Evolutionary conservation across 2,329 filamentous ascomycete genomes (phyloP).

Genomic region (Trichoderma sp.): DNA sequence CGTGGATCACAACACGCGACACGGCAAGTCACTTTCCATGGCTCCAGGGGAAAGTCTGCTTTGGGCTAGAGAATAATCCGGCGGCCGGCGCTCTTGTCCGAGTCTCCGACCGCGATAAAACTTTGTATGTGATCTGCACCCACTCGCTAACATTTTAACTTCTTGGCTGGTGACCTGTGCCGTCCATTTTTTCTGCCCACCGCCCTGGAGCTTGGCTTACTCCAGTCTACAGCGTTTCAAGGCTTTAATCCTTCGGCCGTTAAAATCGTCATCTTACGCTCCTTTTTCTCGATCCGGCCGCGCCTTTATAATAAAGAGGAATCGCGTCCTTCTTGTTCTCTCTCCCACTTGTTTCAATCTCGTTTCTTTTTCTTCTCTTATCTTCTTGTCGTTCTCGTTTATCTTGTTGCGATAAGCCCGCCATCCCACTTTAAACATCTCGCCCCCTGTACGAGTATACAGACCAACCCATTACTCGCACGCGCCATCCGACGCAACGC

Average conservation of each 20-base stretch:
- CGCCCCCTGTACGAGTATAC: neutral
- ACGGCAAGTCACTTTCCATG: neutral
- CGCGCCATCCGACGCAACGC: constrained; percentile 12
- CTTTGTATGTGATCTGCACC: neutral
- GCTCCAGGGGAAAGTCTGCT: constrained; percentile 3
- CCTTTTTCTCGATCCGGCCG: neutral
- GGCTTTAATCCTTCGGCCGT: neutral
- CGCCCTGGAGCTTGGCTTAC: constrained; percentile 1
- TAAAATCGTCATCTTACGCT: constrained; percentile 9
- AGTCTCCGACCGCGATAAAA: constrained; percentile 9
- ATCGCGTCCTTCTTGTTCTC: neutral
- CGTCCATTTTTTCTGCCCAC: neutral
- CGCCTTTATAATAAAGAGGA: neutral
- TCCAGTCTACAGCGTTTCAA: neutral
- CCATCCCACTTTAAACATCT: neutral
- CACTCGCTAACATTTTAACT: neutral
- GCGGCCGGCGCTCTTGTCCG: neutral
- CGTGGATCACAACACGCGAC: constrained; percentile 7
- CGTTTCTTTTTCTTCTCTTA: neutral
- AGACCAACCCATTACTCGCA: neutral
- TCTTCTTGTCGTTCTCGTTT: neutral
- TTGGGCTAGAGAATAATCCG: neutral
- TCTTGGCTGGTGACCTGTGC: neutral
- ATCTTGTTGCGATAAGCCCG: neutral
- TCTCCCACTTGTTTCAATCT: neutral